Conservation (phyloP, 1,139 yeast genomes). For the Candida pseudocylindracea region DNA sequence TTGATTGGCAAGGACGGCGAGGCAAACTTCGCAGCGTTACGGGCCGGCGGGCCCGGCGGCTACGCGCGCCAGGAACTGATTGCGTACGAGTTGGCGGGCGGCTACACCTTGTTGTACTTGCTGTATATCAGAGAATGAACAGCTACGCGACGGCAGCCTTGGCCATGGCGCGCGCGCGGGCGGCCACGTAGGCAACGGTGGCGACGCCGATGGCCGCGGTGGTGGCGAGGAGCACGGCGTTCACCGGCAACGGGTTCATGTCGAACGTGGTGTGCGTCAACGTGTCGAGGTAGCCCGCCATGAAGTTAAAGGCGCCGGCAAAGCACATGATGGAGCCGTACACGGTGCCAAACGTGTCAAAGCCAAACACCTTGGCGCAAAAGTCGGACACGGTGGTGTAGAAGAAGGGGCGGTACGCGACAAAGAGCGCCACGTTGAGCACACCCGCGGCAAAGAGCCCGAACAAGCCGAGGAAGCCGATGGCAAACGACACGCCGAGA, state of each 20-base stretch:
- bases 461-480: constrained; percentile 17
- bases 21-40: neutral
- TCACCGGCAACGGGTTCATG: constrained; percentile 6
- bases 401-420: constrained; percentile 4
- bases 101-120: too few relatives aligned
- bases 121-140: too few relatives aligned
- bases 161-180: constrained; percentile 7
- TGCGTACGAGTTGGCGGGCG: too few relatives aligned
- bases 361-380: constrained; percentile 5
- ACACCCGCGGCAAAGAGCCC: constrained; percentile 11
- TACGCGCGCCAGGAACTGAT: too few relatives aligned
- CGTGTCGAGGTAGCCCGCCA: constrained; percentile 3
- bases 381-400: constrained; percentile 5
- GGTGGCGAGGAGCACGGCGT: constrained; percentile 8
- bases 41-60: too few relatives aligned
- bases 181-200: constrained; percentile 11
- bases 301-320: constrained; percentile 3
- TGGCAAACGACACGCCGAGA: constrained; percentile 10
- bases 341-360: constrained; percentile 5
- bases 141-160: too few relatives aligned
- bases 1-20: constrained; percentile 19
- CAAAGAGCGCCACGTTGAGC: constrained; percentile 13
- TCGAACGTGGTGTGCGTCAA: constrained; percentile 4
- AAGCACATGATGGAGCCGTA: constrained; percentile 4
- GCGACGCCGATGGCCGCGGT: constrained; percentile 12